Evolutionary conservation across 2,329 filamentous ascomycete genomes (phyloP), one percentile per base, ranked within the genome.

Genomic region (Spiromastix sp.): DNA sequence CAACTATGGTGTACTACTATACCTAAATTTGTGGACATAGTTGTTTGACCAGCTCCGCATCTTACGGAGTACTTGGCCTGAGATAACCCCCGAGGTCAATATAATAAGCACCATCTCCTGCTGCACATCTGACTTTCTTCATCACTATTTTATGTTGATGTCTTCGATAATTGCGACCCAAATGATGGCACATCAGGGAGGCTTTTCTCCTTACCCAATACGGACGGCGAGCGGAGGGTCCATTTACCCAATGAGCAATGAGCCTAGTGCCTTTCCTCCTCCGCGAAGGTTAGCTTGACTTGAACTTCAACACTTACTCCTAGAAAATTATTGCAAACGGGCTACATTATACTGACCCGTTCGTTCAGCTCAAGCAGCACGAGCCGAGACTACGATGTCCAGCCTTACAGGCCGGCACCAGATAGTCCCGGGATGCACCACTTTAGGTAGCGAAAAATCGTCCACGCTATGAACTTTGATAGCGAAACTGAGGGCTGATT

Each of bases 161-260:
- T 28, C 17, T 15, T 36, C 38, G 29, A 34, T 37, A 18, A 16
- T 32, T 26, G 24, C 21, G 20, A 33, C 21, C 30, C 34, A 25
- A 31, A 42, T 31, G 15, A 42, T 43, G 43, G 30, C 39, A 30
- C 42, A 39, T 25, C 36, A 42, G 27, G 38, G 36, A 38, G 36
- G 41, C 30, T 32, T 39, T 34, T 15, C 34, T 30, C 25, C 33
- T 22, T 45, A 37, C 37, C 33, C 29, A 36, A 37, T 36, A 31
- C 30, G 39, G 25, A 19, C 36, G 19, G 25, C 33, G 31, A 22
- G 22, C 16, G 32, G 33, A 29, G 38, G 41, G 26, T 33, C 36
- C 17, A 40, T 43, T 30, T 38, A 38, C 27, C 34, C 41, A 5
- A 36, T 30, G 17, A 36, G 36, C 17, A 36, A 33, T 20, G 39